Conservation (phyloP, 106 monocot species). For the Xerophyta viscosa region DNA sequence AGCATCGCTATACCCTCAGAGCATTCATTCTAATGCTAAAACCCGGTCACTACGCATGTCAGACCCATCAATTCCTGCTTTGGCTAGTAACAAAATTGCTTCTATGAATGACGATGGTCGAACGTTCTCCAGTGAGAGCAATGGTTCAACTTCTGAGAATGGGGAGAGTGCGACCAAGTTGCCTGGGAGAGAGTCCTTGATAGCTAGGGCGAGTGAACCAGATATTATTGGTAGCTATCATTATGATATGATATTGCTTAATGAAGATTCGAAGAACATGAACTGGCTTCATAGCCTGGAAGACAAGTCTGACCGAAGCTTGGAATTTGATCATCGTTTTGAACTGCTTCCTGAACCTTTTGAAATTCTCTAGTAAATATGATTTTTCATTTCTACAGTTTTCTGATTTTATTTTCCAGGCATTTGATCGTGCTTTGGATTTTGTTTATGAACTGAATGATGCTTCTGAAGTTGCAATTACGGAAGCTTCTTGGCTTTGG, state of each 20-base stretch:
- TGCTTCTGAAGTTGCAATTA: too few species aligned
- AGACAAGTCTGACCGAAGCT: constrained; percentile 70
- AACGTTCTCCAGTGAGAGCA: constrained; percentile 13
- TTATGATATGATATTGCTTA: constrained; percentile 75
- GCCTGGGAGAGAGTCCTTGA: constrained; percentile 25
- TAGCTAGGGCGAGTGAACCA: constrained; percentile 36
- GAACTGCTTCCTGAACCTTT: constrained; percentile 88
- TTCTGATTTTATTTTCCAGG: too few species aligned
- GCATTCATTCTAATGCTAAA: constrained; percentile 61
- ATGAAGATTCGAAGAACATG: constrained; percentile 82
- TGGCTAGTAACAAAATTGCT: constrained; percentile 10
- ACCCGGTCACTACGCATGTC: constrained; percentile 30
- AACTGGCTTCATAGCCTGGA: constrained; percentile 83
- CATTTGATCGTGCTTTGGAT: too few species aligned
- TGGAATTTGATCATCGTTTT: constrained; percentile 80
- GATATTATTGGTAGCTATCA: constrained; percentile 67
- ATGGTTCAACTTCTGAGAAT: constrained; percentile 25
- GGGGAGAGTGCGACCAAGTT: constrained; percentile 16
- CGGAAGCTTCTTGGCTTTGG: too few species aligned
- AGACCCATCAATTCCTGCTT: constrained; percentile 25
- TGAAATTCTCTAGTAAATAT: constrained; percentile 16
- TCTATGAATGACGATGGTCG: constrained; percentile 25
- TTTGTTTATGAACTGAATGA: too few species aligned
- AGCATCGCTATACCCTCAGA: constrained; percentile 82
- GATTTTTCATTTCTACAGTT: neutral